These are phyloP conservation scores for Moesziomyces antarcticus DNA, from an alignment of 1,284 basidiomycete species.

Conservation along the genomic window DNA sequence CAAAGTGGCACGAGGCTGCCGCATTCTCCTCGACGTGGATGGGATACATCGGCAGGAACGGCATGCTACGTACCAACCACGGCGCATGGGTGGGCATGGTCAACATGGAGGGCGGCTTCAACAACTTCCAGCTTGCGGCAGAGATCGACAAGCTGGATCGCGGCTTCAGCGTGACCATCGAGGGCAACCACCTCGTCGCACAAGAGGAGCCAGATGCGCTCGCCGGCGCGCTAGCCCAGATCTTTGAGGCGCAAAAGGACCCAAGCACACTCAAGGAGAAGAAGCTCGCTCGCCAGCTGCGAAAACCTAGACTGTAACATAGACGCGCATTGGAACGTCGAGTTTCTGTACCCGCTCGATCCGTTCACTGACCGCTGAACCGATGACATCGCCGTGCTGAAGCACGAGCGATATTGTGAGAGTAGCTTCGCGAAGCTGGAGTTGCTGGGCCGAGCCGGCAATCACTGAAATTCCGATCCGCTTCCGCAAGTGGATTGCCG, in stretches of 20 bases:
- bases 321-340: neutral
- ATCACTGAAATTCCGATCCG: too few species aligned
- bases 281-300: slow-evolving; percentile 32
- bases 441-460: too few species aligned
- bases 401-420: too few species aligned
- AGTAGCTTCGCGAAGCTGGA: too few species aligned
- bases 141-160: slow-evolving; percentile 34
- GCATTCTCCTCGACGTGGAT: slow-evolving; percentile 49
- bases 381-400: too few species aligned
- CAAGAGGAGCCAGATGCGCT: slow-evolving; percentile 52
- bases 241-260: slow-evolving; percentile 28
- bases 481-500: too few species aligned
- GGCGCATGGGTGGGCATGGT: slow-evolving; percentile 31
- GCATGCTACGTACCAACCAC: slow-evolving; percentile 16
- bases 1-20: slow-evolving; percentile 59
- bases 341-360: too few species aligned
- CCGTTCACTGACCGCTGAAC: too few species aligned
- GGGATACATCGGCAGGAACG: slow-evolving; percentile 25
- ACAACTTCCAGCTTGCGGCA: slow-evolving; percentile 21
- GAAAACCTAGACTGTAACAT: slow-evolving; percentile 25
- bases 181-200: slow-evolving; percentile 57
- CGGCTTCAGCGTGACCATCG: slow-evolving; percentile 25
- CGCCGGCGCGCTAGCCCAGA: slow-evolving; percentile 27
- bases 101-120: slow-evolving; percentile 38
- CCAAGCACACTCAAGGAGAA: slow-evolving; percentile 20